Conservation (phyloP, 129 eudicot species). For the Artemisia tridentata region DNA sequence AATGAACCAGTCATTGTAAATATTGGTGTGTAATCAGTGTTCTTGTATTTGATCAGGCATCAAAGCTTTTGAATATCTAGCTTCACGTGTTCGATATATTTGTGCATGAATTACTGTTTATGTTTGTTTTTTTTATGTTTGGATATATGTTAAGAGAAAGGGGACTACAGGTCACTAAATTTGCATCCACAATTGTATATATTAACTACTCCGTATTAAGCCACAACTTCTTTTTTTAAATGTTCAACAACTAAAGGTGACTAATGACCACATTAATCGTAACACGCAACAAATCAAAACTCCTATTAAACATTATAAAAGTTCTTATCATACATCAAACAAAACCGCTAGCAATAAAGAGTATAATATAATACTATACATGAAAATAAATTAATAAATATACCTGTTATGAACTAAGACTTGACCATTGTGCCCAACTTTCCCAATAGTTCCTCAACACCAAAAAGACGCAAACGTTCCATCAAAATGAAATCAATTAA, state of each 20-base stretch:
- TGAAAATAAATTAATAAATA: conserved; percentile 15
- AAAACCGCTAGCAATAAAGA: neutral
- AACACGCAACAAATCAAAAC: neutral
- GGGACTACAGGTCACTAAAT: neutral
- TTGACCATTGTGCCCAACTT: conserved; percentile 5
- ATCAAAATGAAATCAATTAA: conserved; percentile 32
- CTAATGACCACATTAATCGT: no score
- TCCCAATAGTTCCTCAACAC: conserved; percentile 16
- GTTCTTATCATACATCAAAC: neutral
- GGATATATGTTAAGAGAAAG: neutral
- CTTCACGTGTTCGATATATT: no score
- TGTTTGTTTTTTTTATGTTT: no score
- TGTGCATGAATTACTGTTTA: neutral
- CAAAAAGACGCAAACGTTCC: conserved; percentile 22
- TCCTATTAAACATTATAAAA: neutral
- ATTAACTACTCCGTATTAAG: no score
- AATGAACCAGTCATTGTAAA: neutral
- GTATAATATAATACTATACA: conserved; percentile 24
- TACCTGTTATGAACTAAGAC: conserved; percentile 16
- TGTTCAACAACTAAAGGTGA: no score
- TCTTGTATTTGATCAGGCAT: no score
- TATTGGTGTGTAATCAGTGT: no score
- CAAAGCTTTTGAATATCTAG: no score
- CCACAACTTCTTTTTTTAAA: no score
- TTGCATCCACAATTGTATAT: no score